phyloP scores from a whole-genome alignment of 2,329 filamentous ascomycete genomes.

The Colletotrichum coccodes region DNA sequence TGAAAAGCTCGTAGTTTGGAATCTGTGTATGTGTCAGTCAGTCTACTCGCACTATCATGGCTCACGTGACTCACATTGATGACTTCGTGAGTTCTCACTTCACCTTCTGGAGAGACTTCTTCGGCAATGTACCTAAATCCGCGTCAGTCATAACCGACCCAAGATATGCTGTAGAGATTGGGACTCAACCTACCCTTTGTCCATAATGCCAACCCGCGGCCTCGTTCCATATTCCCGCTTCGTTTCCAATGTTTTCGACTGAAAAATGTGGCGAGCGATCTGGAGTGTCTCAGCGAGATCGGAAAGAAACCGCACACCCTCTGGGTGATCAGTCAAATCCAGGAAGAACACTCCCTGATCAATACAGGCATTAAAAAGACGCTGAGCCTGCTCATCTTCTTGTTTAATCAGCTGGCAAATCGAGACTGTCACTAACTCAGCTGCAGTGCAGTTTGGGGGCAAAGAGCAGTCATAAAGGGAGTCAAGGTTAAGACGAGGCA shows the following conservation, averaged over 20 bases:
- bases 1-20: not conserved
- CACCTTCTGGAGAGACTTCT: not conserved
- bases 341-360: not conserved
- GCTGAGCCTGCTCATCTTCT: not conserved
- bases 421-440: too few relatives aligned
- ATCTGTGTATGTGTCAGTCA: not conserved
- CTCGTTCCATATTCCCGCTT: not conserved
- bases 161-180: too few relatives aligned
- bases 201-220: not conserved
- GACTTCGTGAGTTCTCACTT: not conserved
- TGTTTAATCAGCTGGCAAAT: not conserved
- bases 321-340: not conserved
- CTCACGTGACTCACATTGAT: not conserved
- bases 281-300: not conserved
- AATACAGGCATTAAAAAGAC: not conserved
- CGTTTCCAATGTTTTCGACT: not conserved
- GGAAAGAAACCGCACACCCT: not conserved
- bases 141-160: too few relatives aligned
- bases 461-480: too few relatives aligned
- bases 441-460: too few relatives aligned
- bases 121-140: not conserved
- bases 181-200: not conserved
- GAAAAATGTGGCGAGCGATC: not conserved
- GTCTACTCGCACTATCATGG: too few relatives aligned
- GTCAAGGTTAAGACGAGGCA: too few relatives aligned